phyloP scores from a whole-genome alignment of 2,329 filamentous ascomycete genomes.

The Stachybotrys chlorohalonatus region DNA sequence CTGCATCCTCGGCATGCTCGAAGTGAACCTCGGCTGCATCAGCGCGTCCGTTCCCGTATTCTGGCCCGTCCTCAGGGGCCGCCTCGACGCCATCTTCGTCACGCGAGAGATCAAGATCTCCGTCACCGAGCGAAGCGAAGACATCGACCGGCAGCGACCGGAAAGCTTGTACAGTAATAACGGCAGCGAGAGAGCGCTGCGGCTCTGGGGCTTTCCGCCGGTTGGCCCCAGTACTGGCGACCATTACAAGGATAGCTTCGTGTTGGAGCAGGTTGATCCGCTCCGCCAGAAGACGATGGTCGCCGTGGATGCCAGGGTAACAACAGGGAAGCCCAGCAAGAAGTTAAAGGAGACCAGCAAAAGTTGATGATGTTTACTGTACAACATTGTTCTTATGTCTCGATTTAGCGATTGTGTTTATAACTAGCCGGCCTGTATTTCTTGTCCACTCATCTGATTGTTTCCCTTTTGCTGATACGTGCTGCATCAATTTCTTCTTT shows the following conservation, averaged over 20 bases:
- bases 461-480: no score
- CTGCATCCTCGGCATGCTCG: constrained; percentile 12
- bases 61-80: constrained; percentile 15
- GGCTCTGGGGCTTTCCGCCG: neutral
- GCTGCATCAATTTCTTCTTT: no score
- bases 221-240: neutral
- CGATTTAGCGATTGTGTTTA: neutral
- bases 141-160: neutral
- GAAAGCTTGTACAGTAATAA: neutral
- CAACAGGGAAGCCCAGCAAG: neutral
- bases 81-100: constrained; percentile 14
- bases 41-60: constrained; percentile 18
- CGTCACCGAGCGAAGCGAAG: neutral
- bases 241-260: neutral
- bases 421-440: no score
- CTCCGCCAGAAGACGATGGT: neutral
- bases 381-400: neutral
- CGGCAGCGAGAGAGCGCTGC: neutral
- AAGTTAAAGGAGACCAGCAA: neutral
- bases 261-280: neutral
- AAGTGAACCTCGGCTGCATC: constrained; percentile 16
- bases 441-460: no score
- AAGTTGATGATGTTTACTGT: neutral
- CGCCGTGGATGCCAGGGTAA: neutral
- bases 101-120: constrained; percentile 14